These are phyloP conservation scores for Globisporangium okanoganense DNA, from an alignment of 352 stramenopile genomes.

Conservation along the genomic window DNA sequence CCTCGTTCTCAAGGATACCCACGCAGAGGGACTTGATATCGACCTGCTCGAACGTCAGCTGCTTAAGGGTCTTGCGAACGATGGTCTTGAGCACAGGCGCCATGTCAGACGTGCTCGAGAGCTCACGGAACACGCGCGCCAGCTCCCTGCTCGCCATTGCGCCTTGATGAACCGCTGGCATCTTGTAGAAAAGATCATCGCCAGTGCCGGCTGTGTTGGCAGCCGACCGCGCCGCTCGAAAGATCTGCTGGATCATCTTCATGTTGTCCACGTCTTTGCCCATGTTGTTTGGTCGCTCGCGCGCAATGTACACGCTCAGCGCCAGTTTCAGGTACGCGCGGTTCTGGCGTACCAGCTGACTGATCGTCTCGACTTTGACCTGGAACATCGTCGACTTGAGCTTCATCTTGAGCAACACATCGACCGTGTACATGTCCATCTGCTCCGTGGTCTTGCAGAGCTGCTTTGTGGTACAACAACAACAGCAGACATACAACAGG, in stretches of 20 bases:
- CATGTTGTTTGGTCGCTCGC: constrained; percentile 79
- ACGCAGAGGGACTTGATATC: constrained; percentile 79
- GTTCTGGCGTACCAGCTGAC: constrained; percentile 71
- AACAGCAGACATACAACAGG: not conserved
- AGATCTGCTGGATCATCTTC: constrained; percentile 88
- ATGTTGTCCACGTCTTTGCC: constrained; percentile 87
- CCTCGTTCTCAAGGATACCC: constrained; percentile 70
- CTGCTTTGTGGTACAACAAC: constrained; percentile 11
- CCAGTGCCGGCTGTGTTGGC: constrained; percentile 14
- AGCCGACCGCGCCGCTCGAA: constrained; percentile 50
- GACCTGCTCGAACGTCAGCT: constrained; percentile 78
- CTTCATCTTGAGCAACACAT: constrained; percentile 79
- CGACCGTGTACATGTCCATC: constrained; percentile 57
- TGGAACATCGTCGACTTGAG: constrained; percentile 89
- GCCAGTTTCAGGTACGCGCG: constrained; percentile 65
- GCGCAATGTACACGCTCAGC: constrained; percentile 63
- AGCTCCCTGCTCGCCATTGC: constrained; percentile 66
- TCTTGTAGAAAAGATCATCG: constrained; percentile 64
- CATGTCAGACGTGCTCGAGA: constrained; percentile 70
- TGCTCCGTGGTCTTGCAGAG: constrained; percentile 57
- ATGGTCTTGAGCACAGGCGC: constrained; percentile 81
- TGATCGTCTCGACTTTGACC: constrained; percentile 81
- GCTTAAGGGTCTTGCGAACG: constrained; percentile 81
- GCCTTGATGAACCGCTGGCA: constrained; percentile 46
- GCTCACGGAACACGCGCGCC: constrained; percentile 74